A percentile compares a stretch with the other conserved stretches of the same genome.
These are phyloP conservation scores for Pythium dissimile DNA, from an alignment of 352 stramenopile genomes.

Conservation along the genomic window DNA sequence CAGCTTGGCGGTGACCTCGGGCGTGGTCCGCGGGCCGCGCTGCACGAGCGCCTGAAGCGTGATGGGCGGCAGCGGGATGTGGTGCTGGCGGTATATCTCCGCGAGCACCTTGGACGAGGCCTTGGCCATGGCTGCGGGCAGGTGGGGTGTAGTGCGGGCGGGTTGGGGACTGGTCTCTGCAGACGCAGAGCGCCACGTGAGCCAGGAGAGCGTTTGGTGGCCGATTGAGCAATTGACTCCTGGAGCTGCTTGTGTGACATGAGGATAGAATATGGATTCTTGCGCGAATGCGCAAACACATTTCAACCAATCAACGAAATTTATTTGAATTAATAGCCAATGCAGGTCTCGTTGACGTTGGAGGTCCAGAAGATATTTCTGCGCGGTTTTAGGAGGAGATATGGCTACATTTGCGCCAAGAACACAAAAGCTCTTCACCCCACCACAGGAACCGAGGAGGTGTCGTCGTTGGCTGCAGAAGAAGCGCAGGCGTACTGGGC, in stretches of 20 bases:
- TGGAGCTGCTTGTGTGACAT: conserved; percentile 13
- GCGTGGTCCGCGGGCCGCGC: conserved; percentile 47
- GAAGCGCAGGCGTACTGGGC: conserved; percentile 6
- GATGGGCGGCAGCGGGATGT: conserved; percentile 77
- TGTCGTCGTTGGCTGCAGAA: not conserved
- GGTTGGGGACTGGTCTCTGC: not conserved
- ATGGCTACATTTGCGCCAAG: conserved; percentile 20
- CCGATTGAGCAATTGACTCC: conserved; percentile 17
- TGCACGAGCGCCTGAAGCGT: conserved; percentile 76
- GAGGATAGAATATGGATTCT: too few species aligned
- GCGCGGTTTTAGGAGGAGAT: conserved; percentile 16
- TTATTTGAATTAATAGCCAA: conserved; percentile 3
- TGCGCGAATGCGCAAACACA: conserved; percentile 50
- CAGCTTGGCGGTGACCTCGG: conserved; percentile 45
- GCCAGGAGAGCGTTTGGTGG: too few species aligned
- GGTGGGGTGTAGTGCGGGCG: not conserved
- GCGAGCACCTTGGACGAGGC: conserved; percentile 63
- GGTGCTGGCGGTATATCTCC: conserved; percentile 80
- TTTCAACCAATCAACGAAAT: conserved; percentile 2
- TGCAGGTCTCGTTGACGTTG: not conserved
- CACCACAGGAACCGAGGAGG: not conserved
- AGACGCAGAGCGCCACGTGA: not conserved
- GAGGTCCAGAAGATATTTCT: conserved; percentile 23
- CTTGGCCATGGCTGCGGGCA: conserved; percentile 22
- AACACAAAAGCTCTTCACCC: not conserved